Percentiles rank a stretch among this genome's conserved stretches.
These are phyloP conservation scores for Calonectria ilicicola DNA, from an alignment of 2,329 filamentous ascomycete genomes.

Conservation along the genomic window DNA sequence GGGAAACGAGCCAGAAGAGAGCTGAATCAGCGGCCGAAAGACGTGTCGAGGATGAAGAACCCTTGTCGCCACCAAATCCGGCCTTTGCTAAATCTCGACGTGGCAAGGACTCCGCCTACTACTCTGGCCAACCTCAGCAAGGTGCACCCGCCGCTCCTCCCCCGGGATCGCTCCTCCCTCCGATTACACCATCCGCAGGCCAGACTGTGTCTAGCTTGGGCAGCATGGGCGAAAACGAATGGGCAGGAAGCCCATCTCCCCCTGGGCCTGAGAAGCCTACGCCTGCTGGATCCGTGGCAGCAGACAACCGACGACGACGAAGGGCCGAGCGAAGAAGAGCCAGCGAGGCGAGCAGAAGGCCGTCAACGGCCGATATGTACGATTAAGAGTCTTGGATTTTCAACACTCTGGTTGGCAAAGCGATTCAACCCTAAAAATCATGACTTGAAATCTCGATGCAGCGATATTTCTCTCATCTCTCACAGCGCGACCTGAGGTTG, in stretches of 20 bases:
- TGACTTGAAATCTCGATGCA: slow-evolving; percentile 22
- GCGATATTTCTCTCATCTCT: slow-evolving; percentile 12
- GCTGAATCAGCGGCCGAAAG: slow-evolving; percentile 62
- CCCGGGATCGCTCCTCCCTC: slow-evolving; percentile 17
- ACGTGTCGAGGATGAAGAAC: slow-evolving; percentile 53
- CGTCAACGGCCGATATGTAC: slow-evolving; percentile 52
- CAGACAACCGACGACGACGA: slow-evolving; percentile 66
- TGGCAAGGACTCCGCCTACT: slow-evolving; percentile 72
- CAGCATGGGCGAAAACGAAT: slow-evolving; percentile 61
- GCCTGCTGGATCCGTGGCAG: slow-evolving; percentile 47
- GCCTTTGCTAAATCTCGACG: slow-evolving; percentile 65
- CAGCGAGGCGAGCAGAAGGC: slow-evolving; percentile 44
- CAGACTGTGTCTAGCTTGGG: slow-evolving; percentile 61
- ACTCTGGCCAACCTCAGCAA: slow-evolving; percentile 62
- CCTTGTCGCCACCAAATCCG: slow-evolving; percentile 67
- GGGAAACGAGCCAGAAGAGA: slow-evolving; percentile 62
- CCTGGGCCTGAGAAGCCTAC: slow-evolving; percentile 53
- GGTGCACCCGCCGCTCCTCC: slow-evolving; percentile 49
- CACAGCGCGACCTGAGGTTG: neutral
- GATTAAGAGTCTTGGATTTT: slow-evolving; percentile 39
- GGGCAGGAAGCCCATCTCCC: slow-evolving; percentile 63
- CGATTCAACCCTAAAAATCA: neutral
- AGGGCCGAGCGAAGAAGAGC: slow-evolving; percentile 65
- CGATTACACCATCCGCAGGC: slow-evolving; percentile 45
- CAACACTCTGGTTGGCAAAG: neutral